Evolutionary conservation across 139 green algal species (phyloP), one percentile per base, ranked within the genome.

Genomic region (Chlorella sorokiniana): DNA sequence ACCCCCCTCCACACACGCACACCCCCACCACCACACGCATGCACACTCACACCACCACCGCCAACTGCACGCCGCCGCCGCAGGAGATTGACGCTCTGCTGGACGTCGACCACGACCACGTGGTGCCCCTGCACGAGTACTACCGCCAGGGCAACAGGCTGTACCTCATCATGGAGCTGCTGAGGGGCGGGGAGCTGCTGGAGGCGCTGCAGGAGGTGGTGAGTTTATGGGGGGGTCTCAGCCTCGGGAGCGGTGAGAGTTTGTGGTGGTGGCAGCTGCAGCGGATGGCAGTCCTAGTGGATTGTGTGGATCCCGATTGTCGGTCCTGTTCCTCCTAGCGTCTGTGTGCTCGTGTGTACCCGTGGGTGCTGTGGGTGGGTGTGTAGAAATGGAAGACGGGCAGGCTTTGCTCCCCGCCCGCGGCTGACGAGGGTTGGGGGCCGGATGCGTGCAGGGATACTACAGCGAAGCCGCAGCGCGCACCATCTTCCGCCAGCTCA

Each of bases 1-100:
- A n/a, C n/a, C n/a, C n/a, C n/a, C n/a, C n/a, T n/a, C n/a, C n/a
- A n/a, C n/a, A n/a, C n/a, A n/a, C n/a, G n/a, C n/a, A n/a, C n/a
- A n/a, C n/a, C n/a, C n/a, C n/a, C n/a, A n/a, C n/a, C n/a, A n/a
- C n/a, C n/a, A n/a, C n/a, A n/a, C n/a, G n/a, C n/a, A n/a, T n/a
- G n/a, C n/a, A n/a, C n/a, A n/a, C n/a, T n/a, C n/a, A n/a, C n/a
- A n/a, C n/a, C n/a, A n/a, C n/a, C n/a, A n/a, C n/a, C n/a, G n/a
- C n/a, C n/a, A n/a, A n/a, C n/a, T n/a, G n/a, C n/a, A n/a, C n/a
- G n/a, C n/a, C n/a, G 14, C 89, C 96, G 23, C 94, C 94, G 83
- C 95, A 96, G 85, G 94, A 97, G 78, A 96, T 97, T 68, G 91
- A 96, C 74, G 94, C 96, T 25, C 76, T 96, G 51, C 91, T 93